Conservation (phyloP, 805 yeast genomes). For the Saturnispora zaruensis region DNA sequence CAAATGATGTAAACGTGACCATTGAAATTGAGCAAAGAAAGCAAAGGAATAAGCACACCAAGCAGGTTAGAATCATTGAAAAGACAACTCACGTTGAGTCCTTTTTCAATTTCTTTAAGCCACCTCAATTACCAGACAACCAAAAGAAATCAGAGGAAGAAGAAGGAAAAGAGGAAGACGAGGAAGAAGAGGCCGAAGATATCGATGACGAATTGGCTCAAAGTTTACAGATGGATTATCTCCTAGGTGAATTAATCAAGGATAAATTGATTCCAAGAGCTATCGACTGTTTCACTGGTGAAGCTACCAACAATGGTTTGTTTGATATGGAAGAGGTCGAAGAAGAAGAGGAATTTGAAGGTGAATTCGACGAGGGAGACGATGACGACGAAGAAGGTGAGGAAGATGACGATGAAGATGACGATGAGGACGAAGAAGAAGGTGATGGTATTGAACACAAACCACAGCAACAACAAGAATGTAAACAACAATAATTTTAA, state of each 20-base stretch:
- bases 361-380: slow-evolving; percentile 52
- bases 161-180: slow-evolving; percentile 41
- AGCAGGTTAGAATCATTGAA: slow-evolving; percentile 92
- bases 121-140: slow-evolving; percentile 76
- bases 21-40: slow-evolving; percentile 85
- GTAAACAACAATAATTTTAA: slow-evolving; percentile 50
- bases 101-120: slow-evolving; percentile 91
- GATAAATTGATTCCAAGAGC: slow-evolving; percentile 95
- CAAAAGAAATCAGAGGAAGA: slow-evolving; percentile 28
- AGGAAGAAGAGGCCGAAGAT: slow-evolving; percentile 43
- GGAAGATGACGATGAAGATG: slow-evolving; percentile 40
- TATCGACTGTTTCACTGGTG: slow-evolving; percentile 97
- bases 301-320: slow-evolving; percentile 64
- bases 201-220: slow-evolving; percentile 71
- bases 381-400: slow-evolving; percentile 56
- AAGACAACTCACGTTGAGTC: slow-evolving; percentile 91
- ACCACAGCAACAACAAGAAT: slow-evolving; percentile 64
- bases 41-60: slow-evolving; percentile 94
- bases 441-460: slow-evolving; percentile 33
- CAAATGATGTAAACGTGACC: slow-evolving; percentile 75
- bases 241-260: slow-evolving; percentile 91
- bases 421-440: slow-evolving; percentile 32
- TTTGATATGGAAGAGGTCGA: slow-evolving; percentile 48
- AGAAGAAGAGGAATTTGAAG: slow-evolving; percentile 53
- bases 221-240: slow-evolving; percentile 84